Base-by-base conservation (phyloP, 163 green algal genomes). In the Smithsoniella earleae region DNA sequence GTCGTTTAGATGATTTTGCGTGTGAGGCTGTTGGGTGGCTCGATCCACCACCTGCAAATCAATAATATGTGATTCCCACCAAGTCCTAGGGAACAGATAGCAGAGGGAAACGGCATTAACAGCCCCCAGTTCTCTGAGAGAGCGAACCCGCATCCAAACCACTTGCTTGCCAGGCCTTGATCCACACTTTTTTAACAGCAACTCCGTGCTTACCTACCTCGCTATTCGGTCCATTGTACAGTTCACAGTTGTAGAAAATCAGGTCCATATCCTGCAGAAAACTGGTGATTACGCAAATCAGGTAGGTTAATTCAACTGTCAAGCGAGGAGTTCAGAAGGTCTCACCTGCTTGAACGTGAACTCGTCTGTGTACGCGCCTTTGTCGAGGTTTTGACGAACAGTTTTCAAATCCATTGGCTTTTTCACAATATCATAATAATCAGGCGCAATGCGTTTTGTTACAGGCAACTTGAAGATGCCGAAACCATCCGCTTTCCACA, bases 361-460 rank as follows among this genome's bases (percentile, higher is more conserved):
- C 25, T 69, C 58, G 20, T 69, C 58, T n/a, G 38, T 33, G 16
- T 69, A 69, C n/a, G 58, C 58, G 4, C 58, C 58, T 69, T 69
- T 69, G 58, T 69, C 58, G 3, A 78, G 58, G 13, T 63, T 75
- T 25, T 73, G 66, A 2, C 77, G 66, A 3, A 89, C 73, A 5
- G 84, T 89, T n/a, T 80, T 79, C 18, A 89, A 72, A 49, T 87
- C 84, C 84, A 89, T 89, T 3, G 84, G 84, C 1, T 84, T 52
- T 63, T 82, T 88, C 33, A 89, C 75, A 20, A 88, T 83, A 1
- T 75, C 46, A 62, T 81, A 78, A 77, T 89, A 89, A 52, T 87
- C 83, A 45, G 64, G 55, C 3, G 58, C 58, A n/a, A 69, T 36
- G 25, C 58, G 58, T 34, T 69, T 69, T 13, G 58, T 69, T 4